Evolutionary conservation across 495 filamentous ascomycete species (phyloP), one percentile per base, ranked within the genome.

Genomic region (Parathielavia hyrcaniae): DNA sequence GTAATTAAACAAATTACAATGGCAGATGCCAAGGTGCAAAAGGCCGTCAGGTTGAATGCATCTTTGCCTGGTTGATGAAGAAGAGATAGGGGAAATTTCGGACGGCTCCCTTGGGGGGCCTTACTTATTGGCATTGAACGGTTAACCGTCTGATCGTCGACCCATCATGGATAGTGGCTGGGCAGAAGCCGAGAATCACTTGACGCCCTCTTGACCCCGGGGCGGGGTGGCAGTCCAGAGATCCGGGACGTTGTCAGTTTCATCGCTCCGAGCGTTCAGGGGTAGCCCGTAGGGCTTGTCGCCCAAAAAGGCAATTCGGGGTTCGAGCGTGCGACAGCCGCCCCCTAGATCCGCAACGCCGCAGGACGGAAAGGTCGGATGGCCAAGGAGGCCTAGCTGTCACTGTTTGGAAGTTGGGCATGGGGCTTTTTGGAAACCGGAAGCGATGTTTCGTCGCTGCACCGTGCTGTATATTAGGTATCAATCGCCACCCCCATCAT

Each of bases 191-290:
- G 26, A 49, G 23, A 12, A 8, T n/a, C n/a, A n/a, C 1, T 49
- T 30, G 53, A 39, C 34, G 19, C 5, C 9, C 16, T 20, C 3
- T 43, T 4, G 45, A 16, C 10, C 32, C 40, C 10, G 22, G 39
- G 0, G 32, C n/a, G 17, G 13, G 30, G 30, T 2, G 20, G 17
- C 16, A 40, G 19, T 44, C 44, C 53, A 40, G 44, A 9, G 34
- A 30, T 41, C 36, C 45, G 54, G 54, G 45, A 57, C 54, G 46
- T n/a, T 34, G 22, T 20, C 46, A 22, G 54, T 57, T 57, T 57
- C 54, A 57, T 50, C 14, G 20, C 23, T 7, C 17, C 22, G 10
- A 13, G 22, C 14, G 41, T 43, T 23, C 44, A 57, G 54, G 54
- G 45, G 20, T 43, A 43, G 22, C 14, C 54, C 23, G 50, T 44